Base-by-base conservation (phyloP, 495 filamentous ascomycete genomes). In the Jackrogersella multiformis region DNA sequence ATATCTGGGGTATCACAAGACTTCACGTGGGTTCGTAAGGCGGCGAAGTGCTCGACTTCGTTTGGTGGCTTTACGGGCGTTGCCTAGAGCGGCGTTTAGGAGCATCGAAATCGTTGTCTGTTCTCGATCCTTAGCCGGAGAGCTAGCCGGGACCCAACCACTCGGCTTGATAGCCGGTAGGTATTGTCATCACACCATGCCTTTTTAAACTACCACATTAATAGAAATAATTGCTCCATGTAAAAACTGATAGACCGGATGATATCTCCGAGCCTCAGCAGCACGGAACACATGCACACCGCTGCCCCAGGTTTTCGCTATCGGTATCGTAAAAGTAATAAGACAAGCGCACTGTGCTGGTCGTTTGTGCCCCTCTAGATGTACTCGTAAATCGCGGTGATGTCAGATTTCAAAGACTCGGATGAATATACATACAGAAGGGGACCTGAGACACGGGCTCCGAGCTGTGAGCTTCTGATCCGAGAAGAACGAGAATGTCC, bases 1-100 rank as follows among this genome's bases (percentile, higher is more conserved):
- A 64, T 55, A n/a, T 56, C 38, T 55, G 38, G 59, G 49, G 60
- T 64, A 46, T 48, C n/a, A 56, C 60, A 49, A 41, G 42, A 32
- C 15, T 32, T 20, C 60, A 48, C 23, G 51, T 63, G 51, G 12
- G 34, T 32, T 56, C 36, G 18, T 32, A 44, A 56, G n/a, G 30
- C 28, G 49, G 20, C 18, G 49, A 13, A 38, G 49, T 45, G 13
- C 20, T 54, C 21, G 28, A 41, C 28, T 45, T 46, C 21, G 55
- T 62, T 62, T 16, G 49, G 13, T 20, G 30, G 28, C 24, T n/a
- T 54, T 34, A 46, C 49, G 38, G 49, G 6, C n/a, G 28, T 53
- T 34, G 10, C 6, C 2, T 39, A 26, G 20, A 38, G n/a, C 4
- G 32, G 24, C 49, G 26, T 49, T 49, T 24, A 48, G 13, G 45